Percentiles rank a stretch among this genome's conserved stretches.
Conservation (phyloP, 2,329 filamentous ascomycete species). For the Trichoderma breve region DNA sequence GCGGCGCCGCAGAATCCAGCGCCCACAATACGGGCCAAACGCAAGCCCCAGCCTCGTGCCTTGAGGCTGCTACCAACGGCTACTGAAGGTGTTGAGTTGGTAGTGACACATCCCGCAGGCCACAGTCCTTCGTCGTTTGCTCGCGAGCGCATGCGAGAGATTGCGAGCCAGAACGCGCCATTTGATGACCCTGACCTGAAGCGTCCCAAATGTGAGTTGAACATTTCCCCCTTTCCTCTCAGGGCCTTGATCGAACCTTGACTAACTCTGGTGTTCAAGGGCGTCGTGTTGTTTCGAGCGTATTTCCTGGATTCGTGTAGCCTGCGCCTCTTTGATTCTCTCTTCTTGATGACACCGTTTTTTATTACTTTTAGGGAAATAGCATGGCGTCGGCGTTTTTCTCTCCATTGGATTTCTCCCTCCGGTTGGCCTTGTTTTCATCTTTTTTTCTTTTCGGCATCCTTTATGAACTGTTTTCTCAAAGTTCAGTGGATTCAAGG, state of each 20-base stretch:
- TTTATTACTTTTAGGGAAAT: neutral
- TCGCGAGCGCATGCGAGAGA: slow-evolving; percentile 43
- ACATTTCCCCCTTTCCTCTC: neutral
- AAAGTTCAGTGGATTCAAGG: neutral
- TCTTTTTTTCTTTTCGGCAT: neutral
- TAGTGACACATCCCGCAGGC: slow-evolving; percentile 30
- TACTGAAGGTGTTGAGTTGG: slow-evolving; percentile 36
- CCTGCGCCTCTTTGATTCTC: neutral
- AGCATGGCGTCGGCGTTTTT: slow-evolving; percentile 22
- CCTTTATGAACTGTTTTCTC: neutral
- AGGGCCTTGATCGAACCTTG: neutral
- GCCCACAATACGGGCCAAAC: slow-evolving; percentile 25
- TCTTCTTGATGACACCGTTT: neutral
- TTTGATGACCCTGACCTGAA: slow-evolving; percentile 43
- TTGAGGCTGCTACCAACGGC: slow-evolving; percentile 39
- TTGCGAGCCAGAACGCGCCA: slow-evolving; percentile 43
- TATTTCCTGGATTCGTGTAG: slow-evolving; percentile 21
- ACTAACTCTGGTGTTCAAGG: slow-evolving; percentile 1
- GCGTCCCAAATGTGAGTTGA: slow-evolving; percentile 40
- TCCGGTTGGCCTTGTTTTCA: neutral
- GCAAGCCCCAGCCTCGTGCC: slow-evolving; percentile 31
- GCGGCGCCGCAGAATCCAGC: slow-evolving; percentile 20
- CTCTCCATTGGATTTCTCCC: neutral
- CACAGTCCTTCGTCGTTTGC: slow-evolving; percentile 45
- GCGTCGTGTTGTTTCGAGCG: slow-evolving; percentile 16